These are phyloP conservation scores for Colletotrichum incanum DNA, from an alignment of 2,329 filamentous ascomycete genomes.

Conservation along the genomic window DNA sequence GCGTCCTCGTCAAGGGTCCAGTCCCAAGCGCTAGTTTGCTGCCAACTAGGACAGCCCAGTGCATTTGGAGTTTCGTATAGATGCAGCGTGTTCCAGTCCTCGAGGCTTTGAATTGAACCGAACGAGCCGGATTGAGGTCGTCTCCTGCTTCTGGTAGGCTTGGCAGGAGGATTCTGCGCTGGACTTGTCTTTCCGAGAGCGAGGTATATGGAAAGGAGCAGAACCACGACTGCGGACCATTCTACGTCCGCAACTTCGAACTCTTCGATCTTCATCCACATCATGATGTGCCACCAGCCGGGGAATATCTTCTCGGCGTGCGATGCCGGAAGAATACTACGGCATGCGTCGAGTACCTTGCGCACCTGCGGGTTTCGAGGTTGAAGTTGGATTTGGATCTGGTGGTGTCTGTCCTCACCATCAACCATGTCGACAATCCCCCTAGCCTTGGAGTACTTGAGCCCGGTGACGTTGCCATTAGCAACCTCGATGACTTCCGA, in stretches of 20 bases:
- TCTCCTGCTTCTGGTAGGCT: slow-evolving; percentile 48
- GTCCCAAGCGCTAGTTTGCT: slow-evolving; percentile 77
- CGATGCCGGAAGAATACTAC: slow-evolving; percentile 73
- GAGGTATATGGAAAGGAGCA: slow-evolving; percentile 76
- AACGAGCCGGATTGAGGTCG: slow-evolving; percentile 55
- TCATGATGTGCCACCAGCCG: slow-evolving; percentile 81
- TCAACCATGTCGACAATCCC: slow-evolving; percentile 79
- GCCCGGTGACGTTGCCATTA: slow-evolving; percentile 64
- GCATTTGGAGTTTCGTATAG: slow-evolving; percentile 64
- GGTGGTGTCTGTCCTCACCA: slow-evolving; percentile 73
- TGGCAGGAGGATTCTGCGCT: slow-evolving; percentile 41
- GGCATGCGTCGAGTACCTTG: slow-evolving; percentile 73
- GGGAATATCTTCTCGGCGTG: slow-evolving; percentile 74
- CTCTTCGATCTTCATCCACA: slow-evolving; percentile 73
- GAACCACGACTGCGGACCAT: slow-evolving; percentile 78
- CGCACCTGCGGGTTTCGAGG: slow-evolving; percentile 75
- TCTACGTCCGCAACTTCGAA: slow-evolving; percentile 69
- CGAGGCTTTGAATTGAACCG: slow-evolving; percentile 54
- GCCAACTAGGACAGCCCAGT: slow-evolving; percentile 68
- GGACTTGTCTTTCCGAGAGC: slow-evolving; percentile 64
- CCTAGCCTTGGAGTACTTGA: slow-evolving; percentile 71
- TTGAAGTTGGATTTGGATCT: slow-evolving; percentile 77
- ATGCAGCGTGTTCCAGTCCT: slow-evolving; percentile 66
- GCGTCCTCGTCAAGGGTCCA: slow-evolving; percentile 77
- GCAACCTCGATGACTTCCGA: slow-evolving; percentile 63